Evolutionary conservation across 1,284 basidiomycete genomes (phyloP).

Genomic region (Ceratobasidium sp.): DNA sequence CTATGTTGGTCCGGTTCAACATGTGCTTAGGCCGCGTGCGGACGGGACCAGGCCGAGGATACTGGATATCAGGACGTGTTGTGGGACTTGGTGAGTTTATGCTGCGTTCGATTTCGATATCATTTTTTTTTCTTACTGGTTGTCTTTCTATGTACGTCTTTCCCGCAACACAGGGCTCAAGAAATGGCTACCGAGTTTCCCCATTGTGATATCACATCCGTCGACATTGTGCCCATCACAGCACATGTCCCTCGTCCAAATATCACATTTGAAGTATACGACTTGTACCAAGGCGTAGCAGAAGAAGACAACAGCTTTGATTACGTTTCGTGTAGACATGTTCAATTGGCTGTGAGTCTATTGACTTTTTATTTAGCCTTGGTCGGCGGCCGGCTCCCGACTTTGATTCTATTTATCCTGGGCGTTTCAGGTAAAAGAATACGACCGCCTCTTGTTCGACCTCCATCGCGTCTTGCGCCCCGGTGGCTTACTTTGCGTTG

Average conservation of each 20-base stretch:
- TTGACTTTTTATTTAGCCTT: too few species aligned
- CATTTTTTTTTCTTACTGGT: background rate
- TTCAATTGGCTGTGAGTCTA: constrained; percentile 5
- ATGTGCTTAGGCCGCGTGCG: constrained; percentile 18
- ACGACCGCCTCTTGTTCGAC: constrained; percentile 32
- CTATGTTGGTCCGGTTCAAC: constrained; percentile 22
- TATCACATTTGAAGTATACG: constrained; percentile 29
- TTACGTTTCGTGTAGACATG: constrained; percentile 30
- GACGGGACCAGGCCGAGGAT: constrained; percentile 27
- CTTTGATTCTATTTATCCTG: too few species aligned
- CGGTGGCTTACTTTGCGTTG: constrained; percentile 15
- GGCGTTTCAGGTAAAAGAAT: constrained; percentile 39
- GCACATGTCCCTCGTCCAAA: constrained; percentile 19
- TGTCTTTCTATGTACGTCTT: background rate
- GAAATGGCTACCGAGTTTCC: constrained; percentile 36
- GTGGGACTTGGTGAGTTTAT: constrained; percentile 19
- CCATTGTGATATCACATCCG: constrained; percentile 27
- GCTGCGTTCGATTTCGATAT: background rate
- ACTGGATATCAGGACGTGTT: constrained; percentile 30
- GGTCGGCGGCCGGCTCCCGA: too few species aligned
- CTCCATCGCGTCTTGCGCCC: constrained; percentile 26
- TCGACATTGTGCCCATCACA: constrained; percentile 22
- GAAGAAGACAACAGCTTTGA: constrained; percentile 32
- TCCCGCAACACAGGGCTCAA: constrained; percentile 4
- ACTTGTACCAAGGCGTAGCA: constrained; percentile 25